Evolutionary conservation across 495 filamentous ascomycete genomes (phyloP).

Genomic region (Tuber umbilicatum): DNA sequence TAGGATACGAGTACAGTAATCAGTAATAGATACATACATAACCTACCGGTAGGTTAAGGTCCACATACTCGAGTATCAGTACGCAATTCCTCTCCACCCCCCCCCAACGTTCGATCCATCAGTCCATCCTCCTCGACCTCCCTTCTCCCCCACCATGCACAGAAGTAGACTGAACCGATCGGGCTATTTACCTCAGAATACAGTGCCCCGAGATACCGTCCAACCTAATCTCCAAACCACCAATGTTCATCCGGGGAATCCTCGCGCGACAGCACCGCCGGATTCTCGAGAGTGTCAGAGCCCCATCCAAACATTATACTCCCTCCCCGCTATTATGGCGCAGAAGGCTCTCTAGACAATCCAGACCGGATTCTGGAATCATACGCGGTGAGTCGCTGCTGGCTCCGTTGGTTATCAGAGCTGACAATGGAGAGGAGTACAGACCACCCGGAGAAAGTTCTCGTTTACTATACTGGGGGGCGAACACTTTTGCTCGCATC

Average conservation of each 20-base stretch:
- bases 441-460: conserved; percentile 20
- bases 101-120: too few relatives aligned
- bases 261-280: neutral
- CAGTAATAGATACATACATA: too few relatives aligned
- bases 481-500: conserved; percentile 29
- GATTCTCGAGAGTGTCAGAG: neutral
- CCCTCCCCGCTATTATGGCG: neutral
- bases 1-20: too few relatives aligned
- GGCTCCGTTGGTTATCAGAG: neutral
- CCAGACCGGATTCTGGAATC: neutral
- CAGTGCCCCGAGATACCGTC: too few relatives aligned
- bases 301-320: neutral
- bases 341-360: neutral
- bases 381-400: neutral
- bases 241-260: neutral
- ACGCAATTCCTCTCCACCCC: too few relatives aligned
- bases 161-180: too few relatives aligned
- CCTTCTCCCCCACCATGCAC: too few relatives aligned
- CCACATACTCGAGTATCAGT: too few relatives aligned
- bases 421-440: neutral
- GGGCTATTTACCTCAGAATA: too few relatives aligned
- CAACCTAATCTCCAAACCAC: too few relatives aligned
- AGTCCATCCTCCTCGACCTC: too few relatives aligned
- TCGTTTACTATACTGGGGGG: conserved; percentile 26
- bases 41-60: too few relatives aligned